Evolutionary conservation across 768 basidiomycete genomes (phyloP), one percentile per base, ranked within the genome.

Genomic region (Daedalea quercina): DNA sequence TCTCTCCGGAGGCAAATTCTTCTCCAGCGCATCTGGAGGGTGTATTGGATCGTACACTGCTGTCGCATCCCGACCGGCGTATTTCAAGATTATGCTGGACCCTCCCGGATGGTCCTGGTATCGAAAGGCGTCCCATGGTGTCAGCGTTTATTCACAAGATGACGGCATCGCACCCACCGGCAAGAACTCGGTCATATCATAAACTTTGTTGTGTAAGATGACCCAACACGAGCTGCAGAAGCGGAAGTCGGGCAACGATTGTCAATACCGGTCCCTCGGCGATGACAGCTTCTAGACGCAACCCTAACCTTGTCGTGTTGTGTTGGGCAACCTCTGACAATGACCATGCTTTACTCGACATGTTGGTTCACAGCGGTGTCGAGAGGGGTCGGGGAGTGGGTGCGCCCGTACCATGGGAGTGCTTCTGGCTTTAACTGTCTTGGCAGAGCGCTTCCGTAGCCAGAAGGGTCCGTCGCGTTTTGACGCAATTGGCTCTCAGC

Each of bases 31-130:
- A 58, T 88, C 85, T 22, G 85, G 80, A 2, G 93, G 84, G 68
- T 97, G 94, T 37, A 96, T 90, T 4, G 88, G 86, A 54, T 86
- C 78, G 62, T 85, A 89, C 4, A 72, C 84, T 7, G 68, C 68
- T 0, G 87, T 90, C 19, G 90, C 90, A 65, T 94, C 94, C 55
- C 75, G 78, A 9, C 94, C 94, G 8, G 81, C 93, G 60, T 90
- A 89, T 62, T 81, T 84, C n/a, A 94, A 63, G 54, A 97, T 90
- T 60, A 91, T 86, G 51, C 78, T 76, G 17, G 83, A 70, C 1
- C 94, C 94, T n/a, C 94, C 93, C 7, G 87, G 87, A 59, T 90
- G 88, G 45, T 84, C 78, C 82, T 86, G 57, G n/a, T 12, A 3
- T 22, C 22, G 12, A 12, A 26, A n/a, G 9, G 11, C 28, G 28